phyloP scores from a whole-genome alignment of 306 rosid species.

The Prunus salicina region DNA sequence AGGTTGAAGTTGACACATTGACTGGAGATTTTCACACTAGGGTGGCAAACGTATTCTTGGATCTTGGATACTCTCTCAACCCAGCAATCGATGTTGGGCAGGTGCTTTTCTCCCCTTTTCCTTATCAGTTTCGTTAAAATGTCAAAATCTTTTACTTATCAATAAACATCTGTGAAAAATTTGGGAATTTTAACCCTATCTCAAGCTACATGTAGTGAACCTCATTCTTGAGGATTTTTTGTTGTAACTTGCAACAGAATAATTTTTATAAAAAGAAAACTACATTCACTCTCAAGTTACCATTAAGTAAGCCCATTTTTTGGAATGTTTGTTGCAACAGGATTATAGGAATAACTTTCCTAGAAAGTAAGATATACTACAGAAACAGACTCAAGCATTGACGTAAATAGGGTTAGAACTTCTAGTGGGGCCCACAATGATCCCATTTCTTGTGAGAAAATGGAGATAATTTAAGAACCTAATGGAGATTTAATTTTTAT shows the following conservation, averaged over 20 bases:
- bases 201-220: not conserved
- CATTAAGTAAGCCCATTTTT: not conserved
- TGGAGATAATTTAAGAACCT: no score
- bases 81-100: slow-evolving; percentile 96
- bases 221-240: not conserved
- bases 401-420: no score
- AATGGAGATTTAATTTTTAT: no score
- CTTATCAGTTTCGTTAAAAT: not conserved
- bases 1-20: slow-evolving; percentile 93
- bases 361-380: not conserved
- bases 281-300: not conserved
- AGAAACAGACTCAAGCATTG: not conserved
- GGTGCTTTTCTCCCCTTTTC: slow-evolving; percentile 36
- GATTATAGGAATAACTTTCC: not conserved
- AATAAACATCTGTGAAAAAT: not conserved
- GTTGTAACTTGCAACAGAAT: not conserved
- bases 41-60: slow-evolving; percentile 62
- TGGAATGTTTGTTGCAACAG: not conserved
- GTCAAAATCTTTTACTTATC: not conserved
- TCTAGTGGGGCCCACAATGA: no score
- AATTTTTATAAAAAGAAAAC: not conserved
- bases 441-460: no score
- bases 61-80: slow-evolving; percentile 86
- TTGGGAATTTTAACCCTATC: not conserved
- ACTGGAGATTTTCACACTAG: slow-evolving; percentile 95